phyloP scores from a whole-genome alignment of 2,329 filamentous ascomycete genomes.

The Raffaelea arxii region DNA sequence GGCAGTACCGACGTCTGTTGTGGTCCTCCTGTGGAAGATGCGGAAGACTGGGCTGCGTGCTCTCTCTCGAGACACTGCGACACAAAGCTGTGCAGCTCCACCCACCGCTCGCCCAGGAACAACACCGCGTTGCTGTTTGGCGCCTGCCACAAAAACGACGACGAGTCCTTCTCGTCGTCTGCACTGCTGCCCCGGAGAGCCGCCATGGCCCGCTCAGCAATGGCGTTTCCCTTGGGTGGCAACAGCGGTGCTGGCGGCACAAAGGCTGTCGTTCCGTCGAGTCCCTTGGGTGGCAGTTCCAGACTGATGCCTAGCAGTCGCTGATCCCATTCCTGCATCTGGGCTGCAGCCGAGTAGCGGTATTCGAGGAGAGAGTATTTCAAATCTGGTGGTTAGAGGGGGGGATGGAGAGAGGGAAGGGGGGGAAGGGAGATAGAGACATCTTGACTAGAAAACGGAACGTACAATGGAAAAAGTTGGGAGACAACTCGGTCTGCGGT shows the following conservation, averaged over 20 bases:
- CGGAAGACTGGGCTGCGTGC: slow-evolving; percentile 24
- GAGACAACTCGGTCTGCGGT: slow-evolving; percentile 68
- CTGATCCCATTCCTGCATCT: slow-evolving; percentile 33
- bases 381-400: slow-evolving; percentile 39
- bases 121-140: slow-evolving; percentile 76
- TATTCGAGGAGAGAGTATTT: slow-evolving; percentile 72
- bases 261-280: slow-evolving; percentile 52
- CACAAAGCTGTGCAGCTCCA: slow-evolving; percentile 73
- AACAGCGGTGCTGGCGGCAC: slow-evolving; percentile 29
- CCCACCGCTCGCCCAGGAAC: slow-evolving; percentile 79
- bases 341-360: slow-evolving; percentile 50
- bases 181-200: background rate
- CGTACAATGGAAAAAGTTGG: slow-evolving; percentile 70
- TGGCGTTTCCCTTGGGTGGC: no score
- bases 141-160: slow-evolving; percentile 74
- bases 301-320: slow-evolving; percentile 71
- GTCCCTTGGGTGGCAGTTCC: slow-evolving; percentile 54
- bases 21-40: background rate
- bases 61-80: slow-evolving; percentile 45
- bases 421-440: background rate
- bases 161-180: slow-evolving; percentile 20
- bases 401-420: background rate
- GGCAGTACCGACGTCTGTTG: slow-evolving; percentile 15
- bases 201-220: no score
- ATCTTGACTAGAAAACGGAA: background rate